Base-by-base conservation (phyloP, 805 yeast genomes). In the Pichia scutulata region DNA sequence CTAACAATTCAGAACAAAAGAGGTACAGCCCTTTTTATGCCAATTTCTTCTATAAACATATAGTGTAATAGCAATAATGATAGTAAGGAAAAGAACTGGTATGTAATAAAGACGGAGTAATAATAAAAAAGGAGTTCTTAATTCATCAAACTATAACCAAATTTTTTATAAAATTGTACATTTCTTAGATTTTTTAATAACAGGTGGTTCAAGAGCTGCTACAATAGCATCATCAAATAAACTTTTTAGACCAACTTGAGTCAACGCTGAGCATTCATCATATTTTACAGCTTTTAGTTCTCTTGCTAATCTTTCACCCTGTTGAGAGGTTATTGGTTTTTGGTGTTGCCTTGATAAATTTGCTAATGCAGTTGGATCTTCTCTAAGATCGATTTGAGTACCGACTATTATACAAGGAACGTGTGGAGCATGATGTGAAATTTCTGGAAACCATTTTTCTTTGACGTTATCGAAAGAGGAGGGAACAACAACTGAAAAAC, bases 221-320 rank as follows among this genome's bases (percentile, higher is more conserved):
- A 93, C 97, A 52, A 93, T 93, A 24, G 98, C 98, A 71, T 89
- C 97, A 67, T 93, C 98, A 71, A 92, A 92, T n/a, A 92, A 97
- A 58, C 95, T 89, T 72, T 92, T 93, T 68, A 93, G 78, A 14
- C 99, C 99, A 66, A 89, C 83, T 71, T 92, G 99, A 47, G 97
- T 93, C 64, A 93, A 77, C 10, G 99, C 99, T 12, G 97, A 90
- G 70, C 99, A 92, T 71, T 92, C 99, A 43, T 92, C 96, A 70
- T 92, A 92, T 70, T 92, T 90, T 47, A 93, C 96, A 18, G 97
- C 98, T 58, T 93, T 84, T 60, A 90, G 77, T 61, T 92, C 97
- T 70, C 86, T 86, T 41, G 99, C 97, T 58, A 92, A 77, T 67
- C 86, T 84, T 63, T 89, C 96, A 61, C 98, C 99, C 70, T 81